phyloP scores from a whole-genome alignment of 2,329 filamentous ascomycete genomes.

The Cordyceps pruinosa region DNA sequence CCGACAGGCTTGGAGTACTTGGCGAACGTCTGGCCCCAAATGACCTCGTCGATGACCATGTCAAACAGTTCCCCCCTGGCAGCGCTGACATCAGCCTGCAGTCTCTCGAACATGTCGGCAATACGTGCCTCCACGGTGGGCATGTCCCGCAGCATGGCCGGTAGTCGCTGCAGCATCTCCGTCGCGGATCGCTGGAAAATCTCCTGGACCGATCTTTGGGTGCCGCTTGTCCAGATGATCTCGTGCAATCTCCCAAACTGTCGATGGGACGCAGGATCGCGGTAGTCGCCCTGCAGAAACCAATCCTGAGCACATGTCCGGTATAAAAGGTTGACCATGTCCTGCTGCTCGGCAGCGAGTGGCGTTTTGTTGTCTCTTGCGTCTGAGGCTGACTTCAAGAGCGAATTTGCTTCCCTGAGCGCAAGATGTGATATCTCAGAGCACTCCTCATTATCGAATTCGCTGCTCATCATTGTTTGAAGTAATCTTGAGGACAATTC shows the following conservation, averaged over 20 bases:
- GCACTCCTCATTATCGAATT: neutral
- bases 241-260: neutral
- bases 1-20: conserved; percentile 1
- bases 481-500: neutral
- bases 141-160: neutral
- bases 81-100: neutral
- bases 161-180: neutral
- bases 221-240: neutral
- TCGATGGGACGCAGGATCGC: neutral
- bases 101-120: neutral
- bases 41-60: neutral
- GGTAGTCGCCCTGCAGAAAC: neutral
- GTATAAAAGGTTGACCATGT: neutral
- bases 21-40: conserved; percentile 4
- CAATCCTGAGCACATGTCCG: neutral
- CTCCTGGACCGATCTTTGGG: neutral
- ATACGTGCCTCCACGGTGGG: neutral
- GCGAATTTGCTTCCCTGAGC: neutral
- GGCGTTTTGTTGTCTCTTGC: neutral
- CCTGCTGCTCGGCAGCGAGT: neutral
- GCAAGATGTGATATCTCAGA: neutral
- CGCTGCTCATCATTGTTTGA: neutral
- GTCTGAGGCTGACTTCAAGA: neutral
- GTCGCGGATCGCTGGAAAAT: neutral
- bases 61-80: neutral